A percentile compares a stretch with the other conserved stretches of the same genome.
Conservation (phyloP, 306 rosid species). For the Ormosia emarginata region DNA sequence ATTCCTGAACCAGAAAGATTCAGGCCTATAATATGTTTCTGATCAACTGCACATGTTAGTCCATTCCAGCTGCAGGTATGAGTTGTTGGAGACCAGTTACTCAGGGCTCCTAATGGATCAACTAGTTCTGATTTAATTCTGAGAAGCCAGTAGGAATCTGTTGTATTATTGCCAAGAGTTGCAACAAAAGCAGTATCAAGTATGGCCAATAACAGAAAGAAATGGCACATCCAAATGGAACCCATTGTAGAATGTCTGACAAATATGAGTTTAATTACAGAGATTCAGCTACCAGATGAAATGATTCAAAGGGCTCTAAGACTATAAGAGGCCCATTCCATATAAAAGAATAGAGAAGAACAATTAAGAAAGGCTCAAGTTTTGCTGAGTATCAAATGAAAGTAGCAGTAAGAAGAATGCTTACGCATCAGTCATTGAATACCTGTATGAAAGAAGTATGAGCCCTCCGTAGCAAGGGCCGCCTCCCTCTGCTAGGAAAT, state of each 20-base stretch:
- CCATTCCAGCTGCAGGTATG: constrained; percentile 75
- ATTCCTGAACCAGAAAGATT: constrained; percentile 70
- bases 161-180: constrained; percentile 36
- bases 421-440: too few relatives aligned
- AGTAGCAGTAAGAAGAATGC: not conserved
- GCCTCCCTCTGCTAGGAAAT: too few relatives aligned
- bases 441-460: too few relatives aligned
- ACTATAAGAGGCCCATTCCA: constrained; percentile 22
- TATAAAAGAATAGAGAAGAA: constrained; percentile 14
- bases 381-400: constrained; percentile 7
- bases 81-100: constrained; percentile 64
- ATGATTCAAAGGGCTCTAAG: constrained; percentile 23
- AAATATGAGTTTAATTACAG: constrained; percentile 29
- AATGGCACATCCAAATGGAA: constrained; percentile 36
- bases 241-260: constrained; percentile 36
- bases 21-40: constrained; percentile 46
- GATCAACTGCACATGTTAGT: constrained; percentile 56
- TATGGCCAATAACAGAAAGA: constrained; percentile 41
- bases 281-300: constrained; percentile 28
- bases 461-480: too few relatives aligned
- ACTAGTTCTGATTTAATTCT: constrained; percentile 61
- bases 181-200: constrained; percentile 35
- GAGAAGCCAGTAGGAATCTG: constrained; percentile 64
- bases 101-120: constrained; percentile 60
- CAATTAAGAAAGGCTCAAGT: constrained; percentile 9